Evolutionary conservation across 768 basidiomycete species (phyloP), one percentile per base, ranked within the genome.

Genomic region (Tremella mesenterica): DNA sequence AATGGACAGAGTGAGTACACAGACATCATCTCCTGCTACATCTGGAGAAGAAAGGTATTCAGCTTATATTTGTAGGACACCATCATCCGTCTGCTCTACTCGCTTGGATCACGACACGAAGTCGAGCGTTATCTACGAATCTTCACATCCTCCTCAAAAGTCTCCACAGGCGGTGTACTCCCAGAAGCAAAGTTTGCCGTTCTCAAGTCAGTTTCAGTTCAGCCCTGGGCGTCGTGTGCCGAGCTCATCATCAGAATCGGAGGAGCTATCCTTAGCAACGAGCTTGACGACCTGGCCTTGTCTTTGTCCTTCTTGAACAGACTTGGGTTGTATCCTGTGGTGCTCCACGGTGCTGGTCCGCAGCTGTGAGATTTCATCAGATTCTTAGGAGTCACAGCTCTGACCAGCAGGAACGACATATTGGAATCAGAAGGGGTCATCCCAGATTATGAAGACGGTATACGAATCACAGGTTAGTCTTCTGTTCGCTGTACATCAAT

Each of bases 51-150:
- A 34, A 34, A 18, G 12, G 12, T 34, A 21, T 18, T 6, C 30
- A 14, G 30, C n/a, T 25, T 39, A 18, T 7, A 10, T 4, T 8
- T 14, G 2, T 44, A 93, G 92, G 95, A 99, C 69, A 97, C 93
- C 1, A 97, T 99, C 65, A 91, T 89, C 48, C 85, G 95, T 43
- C 79, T 99, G 12, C 80, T 99, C 33, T 96, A 97, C 76, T 96
- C 93, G 20, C 85, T 99, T 59, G 95, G 93, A 48, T 88, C 88
- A 27, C 91, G 95, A 70, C 86, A 89, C 60, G 95, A 99, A 74
- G 95, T 99, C 61, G 92, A 96, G 70, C 85, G 95, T 57, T 92
- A 99, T 77, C 84, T 99, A 27, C 86, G 93, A 45, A 99, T 99
- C 69, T 99, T 99, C 72, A 89, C 90, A 9, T 85, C 88, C n/a